These are phyloP conservation scores for Myriosclerotinia duriaeana DNA, from an alignment of 2,329 filamentous ascomycete species.

Conservation along the genomic window DNA sequence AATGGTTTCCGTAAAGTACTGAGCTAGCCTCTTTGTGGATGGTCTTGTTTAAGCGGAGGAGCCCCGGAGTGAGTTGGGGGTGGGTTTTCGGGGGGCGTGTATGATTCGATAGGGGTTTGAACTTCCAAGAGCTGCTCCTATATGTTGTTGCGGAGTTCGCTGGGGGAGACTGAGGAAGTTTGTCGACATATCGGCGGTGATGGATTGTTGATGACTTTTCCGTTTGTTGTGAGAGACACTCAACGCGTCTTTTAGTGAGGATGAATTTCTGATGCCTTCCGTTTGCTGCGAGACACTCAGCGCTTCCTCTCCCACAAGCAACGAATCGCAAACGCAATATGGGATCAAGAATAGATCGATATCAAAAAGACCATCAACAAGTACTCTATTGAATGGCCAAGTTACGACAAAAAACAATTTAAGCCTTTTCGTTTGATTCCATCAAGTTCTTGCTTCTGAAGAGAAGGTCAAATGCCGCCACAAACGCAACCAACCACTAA, in stretches of 20 bases:
- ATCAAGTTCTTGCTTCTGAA: background rate
- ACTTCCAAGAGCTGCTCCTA: conserved; percentile 13
- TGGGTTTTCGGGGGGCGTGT: background rate
- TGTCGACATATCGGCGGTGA: conserved; percentile 1
- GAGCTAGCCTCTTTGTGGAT: conserved; percentile 32
- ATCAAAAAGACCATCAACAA: background rate
- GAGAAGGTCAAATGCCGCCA: background rate
- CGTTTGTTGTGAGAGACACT: conserved; percentile 4
- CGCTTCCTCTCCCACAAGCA: background rate
- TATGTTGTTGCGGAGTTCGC: conserved; percentile 23
- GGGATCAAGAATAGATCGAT: background rate
- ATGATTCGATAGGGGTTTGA: background rate
- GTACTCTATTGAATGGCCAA: background rate
- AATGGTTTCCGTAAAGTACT: conserved; percentile 32
- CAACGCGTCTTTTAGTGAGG: background rate
- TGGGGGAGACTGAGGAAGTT: conserved; percentile 24
- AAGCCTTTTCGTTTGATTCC: background rate
- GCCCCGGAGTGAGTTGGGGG: conserved; percentile 18
- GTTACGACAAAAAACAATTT: background rate
- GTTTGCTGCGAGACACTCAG: conserved; percentile 11
- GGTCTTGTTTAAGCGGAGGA: conserved; percentile 30
- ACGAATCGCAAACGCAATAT: background rate
- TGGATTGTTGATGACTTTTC: background rate
- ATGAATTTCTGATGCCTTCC: background rate
- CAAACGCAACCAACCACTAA: background rate